phyloP scores from a whole-genome alignment of 768 basidiomycete species.

The Lentinula raphanica region DNA sequence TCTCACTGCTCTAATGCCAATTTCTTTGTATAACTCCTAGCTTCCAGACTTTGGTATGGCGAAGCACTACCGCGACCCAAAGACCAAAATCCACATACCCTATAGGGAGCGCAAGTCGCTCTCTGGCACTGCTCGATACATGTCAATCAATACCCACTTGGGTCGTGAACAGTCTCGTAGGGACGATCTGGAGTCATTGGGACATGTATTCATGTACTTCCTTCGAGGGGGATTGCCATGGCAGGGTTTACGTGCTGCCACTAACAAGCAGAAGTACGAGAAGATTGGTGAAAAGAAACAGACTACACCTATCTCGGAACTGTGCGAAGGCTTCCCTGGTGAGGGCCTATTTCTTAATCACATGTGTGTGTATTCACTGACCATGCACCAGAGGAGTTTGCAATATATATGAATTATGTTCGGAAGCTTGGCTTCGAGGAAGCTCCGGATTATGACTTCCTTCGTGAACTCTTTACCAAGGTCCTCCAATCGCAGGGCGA shows the following conservation, averaged over 20 bases:
- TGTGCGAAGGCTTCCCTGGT: constrained; percentile 98
- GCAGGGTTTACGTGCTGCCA: constrained; percentile 96
- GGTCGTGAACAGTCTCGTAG: constrained; percentile 92
- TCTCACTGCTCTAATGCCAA: constrained; percentile 8
- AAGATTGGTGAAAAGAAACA: constrained; percentile 99
- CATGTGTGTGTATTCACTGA: no score
- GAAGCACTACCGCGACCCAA: constrained; percentile 98
- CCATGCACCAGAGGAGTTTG: constrained; percentile 76
- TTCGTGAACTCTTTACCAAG: constrained; percentile 90
- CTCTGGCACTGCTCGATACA: constrained; percentile 95
- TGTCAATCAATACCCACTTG: constrained; percentile 99
- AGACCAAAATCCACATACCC: constrained; percentile 97
- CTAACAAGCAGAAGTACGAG: constrained; percentile 99
- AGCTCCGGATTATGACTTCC: constrained; percentile 95
- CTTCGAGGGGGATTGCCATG: constrained; percentile 93
- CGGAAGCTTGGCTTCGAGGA: constrained; percentile 98
- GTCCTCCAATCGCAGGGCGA: constrained; percentile 85
- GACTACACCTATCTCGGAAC: constrained; percentile 82
- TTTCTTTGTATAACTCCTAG: no score
- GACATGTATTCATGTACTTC: constrained; percentile 99
- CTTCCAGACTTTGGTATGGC: constrained; percentile 94
- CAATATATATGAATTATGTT: constrained; percentile 99
- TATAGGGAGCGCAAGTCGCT: constrained; percentile 97
- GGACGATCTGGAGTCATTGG: constrained; percentile 94
- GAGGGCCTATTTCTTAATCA: constrained; percentile 20